These are phyloP conservation scores for Nissolia schottii DNA, from an alignment of 306 rosid species.

Conservation along the genomic window DNA sequence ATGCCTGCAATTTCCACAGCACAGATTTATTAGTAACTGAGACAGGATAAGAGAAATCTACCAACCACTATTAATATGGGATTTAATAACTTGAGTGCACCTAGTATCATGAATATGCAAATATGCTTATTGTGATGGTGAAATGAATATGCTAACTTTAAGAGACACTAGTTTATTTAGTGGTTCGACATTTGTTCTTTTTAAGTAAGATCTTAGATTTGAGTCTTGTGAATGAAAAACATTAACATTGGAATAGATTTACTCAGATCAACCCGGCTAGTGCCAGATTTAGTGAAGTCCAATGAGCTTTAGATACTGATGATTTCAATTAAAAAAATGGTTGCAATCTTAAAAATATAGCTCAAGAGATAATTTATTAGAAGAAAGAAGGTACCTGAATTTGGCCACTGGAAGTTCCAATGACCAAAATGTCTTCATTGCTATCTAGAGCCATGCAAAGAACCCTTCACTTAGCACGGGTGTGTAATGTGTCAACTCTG, in stretches of 20 bases:
- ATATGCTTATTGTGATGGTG: too few relatives aligned
- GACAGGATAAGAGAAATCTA: not conserved
- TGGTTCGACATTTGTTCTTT: too few relatives aligned
- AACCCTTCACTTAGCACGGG: slow-evolving; percentile 58
- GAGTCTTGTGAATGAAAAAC: too few relatives aligned
- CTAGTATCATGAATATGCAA: too few relatives aligned
- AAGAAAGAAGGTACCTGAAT: slow-evolving; percentile 55
- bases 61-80: not conserved
- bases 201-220: too few relatives aligned
- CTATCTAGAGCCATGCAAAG: slow-evolving; percentile 63
- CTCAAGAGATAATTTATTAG: not conserved
- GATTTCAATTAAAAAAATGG: too few relatives aligned
- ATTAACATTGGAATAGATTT: too few relatives aligned
- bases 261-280: too few relatives aligned
- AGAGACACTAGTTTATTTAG: too few relatives aligned
- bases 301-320: too few relatives aligned
- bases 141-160: not conserved
- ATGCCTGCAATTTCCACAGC: slow-evolving; percentile 58
- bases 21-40: not conserved
- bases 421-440: slow-evolving; percentile 66
- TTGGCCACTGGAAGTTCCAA: slow-evolving; percentile 83
- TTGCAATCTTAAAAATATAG: not conserved
- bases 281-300: too few relatives aligned
- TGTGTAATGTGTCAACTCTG: slow-evolving; percentile 60
- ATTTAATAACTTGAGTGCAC: not conserved